Percentiles rank a stretch among this genome's conserved stretches.
Evolutionary conservation across 257 asterid species (phyloP).

Genomic region (Lycium barbarum): DNA sequence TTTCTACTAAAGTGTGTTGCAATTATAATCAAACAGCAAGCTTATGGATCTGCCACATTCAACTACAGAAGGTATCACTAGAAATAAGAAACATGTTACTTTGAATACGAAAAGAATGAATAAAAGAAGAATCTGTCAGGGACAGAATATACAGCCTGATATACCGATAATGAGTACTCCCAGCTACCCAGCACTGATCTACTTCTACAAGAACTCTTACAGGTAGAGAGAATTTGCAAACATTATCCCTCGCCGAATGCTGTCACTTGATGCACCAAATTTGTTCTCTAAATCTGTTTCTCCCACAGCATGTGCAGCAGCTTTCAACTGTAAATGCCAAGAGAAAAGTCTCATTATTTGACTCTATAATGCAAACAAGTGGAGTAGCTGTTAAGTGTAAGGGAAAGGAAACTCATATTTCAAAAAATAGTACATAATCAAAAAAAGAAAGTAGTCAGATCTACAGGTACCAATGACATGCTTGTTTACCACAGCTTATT

Average conservation of each 20-base stretch:
- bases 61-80: not conserved
- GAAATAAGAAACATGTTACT: not conserved
- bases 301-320: slow-evolving; percentile 93
- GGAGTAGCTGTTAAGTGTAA: slow-evolving; percentile 1
- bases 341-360: not conserved
- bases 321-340: slow-evolving; percentile 68
- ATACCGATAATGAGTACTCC: not conserved
- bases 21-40: not conserved
- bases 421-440: not conserved
- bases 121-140: not conserved
- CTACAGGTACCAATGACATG: not conserved
- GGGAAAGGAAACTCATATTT: slow-evolving; percentile 2
- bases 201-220: slow-evolving; percentile 34
- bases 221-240: slow-evolving; percentile 94
- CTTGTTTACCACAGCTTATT: not conserved
- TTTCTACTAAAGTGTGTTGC: not conserved
- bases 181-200: not conserved
- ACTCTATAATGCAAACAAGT: not conserved
- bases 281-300: slow-evolving; percentile 81
- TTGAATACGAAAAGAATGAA: not conserved
- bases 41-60: not conserved
- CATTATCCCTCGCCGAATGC: slow-evolving; percentile 95
- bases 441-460: not conserved
- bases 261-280: slow-evolving; percentile 78
- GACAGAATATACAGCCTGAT: not conserved